These are phyloP conservation scores for Oemleria cerasiformis DNA, from an alignment of 306 rosid genomes.

Conservation along the genomic window DNA sequence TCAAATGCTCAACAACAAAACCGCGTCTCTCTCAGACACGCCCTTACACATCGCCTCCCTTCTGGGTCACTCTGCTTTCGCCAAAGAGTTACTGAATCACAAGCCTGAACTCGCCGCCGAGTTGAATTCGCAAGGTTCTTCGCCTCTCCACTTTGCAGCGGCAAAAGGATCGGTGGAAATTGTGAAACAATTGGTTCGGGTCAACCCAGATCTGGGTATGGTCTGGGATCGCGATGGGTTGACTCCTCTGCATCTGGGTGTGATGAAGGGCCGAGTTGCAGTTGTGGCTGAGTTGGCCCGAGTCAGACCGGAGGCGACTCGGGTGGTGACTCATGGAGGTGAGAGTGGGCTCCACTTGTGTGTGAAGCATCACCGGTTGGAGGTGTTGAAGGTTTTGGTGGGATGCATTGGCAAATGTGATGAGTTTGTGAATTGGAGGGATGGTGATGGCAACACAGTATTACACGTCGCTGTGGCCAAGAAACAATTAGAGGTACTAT, in stretches of 20 bases:
- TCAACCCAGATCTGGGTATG: conserved; percentile 27
- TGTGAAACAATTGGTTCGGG: conserved; percentile 10
- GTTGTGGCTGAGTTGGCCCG: conserved; percentile 26
- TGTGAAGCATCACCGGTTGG: conserved; percentile 27
- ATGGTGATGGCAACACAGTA: conserved; percentile 25
- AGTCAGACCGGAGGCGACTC: conserved; percentile 20
- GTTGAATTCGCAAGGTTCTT: conserved; percentile 14
- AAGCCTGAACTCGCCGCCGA: conserved; percentile 18
- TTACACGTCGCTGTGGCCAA: conserved; percentile 28
- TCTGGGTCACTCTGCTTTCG: conserved; percentile 30
- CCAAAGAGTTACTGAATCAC: conserved; percentile 13
- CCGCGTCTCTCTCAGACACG: conserved; percentile 12
- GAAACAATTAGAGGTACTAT: conserved; percentile 29
- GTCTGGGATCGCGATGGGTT: conserved; percentile 23
- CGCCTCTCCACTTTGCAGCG: conserved; percentile 30
- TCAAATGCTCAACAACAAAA: conserved; percentile 15
- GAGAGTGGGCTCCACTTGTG: conserved; percentile 29
- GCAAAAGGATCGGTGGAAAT: conserved; percentile 30
- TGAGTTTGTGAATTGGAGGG: conserved; percentile 27
- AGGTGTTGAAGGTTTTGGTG: conserved; percentile 28
- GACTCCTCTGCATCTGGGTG: conserved; percentile 36
- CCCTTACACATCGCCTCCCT: conserved; percentile 30
- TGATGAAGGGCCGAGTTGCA: conserved; percentile 25
- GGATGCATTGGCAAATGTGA: conserved; percentile 20
- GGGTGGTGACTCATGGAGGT: conserved; percentile 17